These are phyloP conservation scores for Penicillium mononematosum DNA, from an alignment of 495 filamentous ascomycete genomes.

Conservation along the genomic window DNA sequence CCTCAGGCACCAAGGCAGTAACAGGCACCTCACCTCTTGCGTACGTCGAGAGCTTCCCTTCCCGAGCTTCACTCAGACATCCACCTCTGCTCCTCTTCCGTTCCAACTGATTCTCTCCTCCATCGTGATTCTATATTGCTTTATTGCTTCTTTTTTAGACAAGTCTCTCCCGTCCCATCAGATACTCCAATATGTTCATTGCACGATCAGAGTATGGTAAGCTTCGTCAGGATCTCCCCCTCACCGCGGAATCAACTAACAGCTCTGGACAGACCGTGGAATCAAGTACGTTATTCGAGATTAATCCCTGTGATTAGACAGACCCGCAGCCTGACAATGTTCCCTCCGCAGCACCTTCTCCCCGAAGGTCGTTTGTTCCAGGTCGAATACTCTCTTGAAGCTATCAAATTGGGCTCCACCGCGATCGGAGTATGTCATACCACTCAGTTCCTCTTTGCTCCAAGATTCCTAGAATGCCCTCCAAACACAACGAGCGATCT, in stretches of 20 bases:
- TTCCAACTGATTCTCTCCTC: slow-evolving; percentile 14
- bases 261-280: slow-evolving; percentile 74
- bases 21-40: slow-evolving; percentile 45
- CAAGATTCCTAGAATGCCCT: slow-evolving; percentile 5
- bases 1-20: slow-evolving; percentile 26
- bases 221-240: slow-evolving; percentile 33
- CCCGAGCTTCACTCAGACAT: slow-evolving; percentile 37
- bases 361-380: slow-evolving; percentile 98
- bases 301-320: background rate
- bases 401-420: slow-evolving; percentile 98
- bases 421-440: slow-evolving; percentile 78
- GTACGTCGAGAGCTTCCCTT: slow-evolving; percentile 37
- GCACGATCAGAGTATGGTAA: slow-evolving; percentile 99
- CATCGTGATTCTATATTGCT: slow-evolving; percentile 13
- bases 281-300: slow-evolving; percentile 74
- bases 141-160: slow-evolving; percentile 6
- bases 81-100: slow-evolving; percentile 26
- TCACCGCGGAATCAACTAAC: slow-evolving; percentile 34
- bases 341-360: slow-evolving; percentile 88
- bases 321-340: slow-evolving; percentile 29
- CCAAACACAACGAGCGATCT: background rate
- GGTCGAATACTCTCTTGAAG: slow-evolving; percentile 99
- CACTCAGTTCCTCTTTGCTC: slow-evolving; percentile 6
- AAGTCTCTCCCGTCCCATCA: slow-evolving; percentile 11
- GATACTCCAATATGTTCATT: slow-evolving; percentile 85